phyloP scores from a whole-genome alignment of 2,329 filamentous ascomycete species.

The Colletotrichum limetticola region DNA sequence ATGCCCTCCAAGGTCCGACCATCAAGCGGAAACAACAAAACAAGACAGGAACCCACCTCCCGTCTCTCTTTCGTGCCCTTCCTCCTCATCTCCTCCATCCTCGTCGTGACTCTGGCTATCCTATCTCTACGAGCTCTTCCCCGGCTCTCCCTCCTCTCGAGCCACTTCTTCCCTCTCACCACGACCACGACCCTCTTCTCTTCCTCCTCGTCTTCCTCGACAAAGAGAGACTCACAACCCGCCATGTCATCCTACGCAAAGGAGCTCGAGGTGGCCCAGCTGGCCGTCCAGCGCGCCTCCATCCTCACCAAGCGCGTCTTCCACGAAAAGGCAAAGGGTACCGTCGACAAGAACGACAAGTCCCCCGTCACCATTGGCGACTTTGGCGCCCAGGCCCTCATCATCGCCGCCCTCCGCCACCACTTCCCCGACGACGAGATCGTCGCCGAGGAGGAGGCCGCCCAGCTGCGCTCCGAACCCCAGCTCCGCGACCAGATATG shows the following conservation, averaged over 20 bases:
- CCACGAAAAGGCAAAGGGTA: constrained; percentile 91
- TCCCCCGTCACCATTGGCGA: constrained; percentile 98
- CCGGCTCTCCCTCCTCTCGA: constrained; percentile 39
- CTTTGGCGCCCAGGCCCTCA: constrained; percentile 96
- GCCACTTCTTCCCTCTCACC: constrained; percentile 19
- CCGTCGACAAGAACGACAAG: constrained; percentile 92
- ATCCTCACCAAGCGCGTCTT: constrained; percentile 66
- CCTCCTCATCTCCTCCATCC: constrained; percentile 30
- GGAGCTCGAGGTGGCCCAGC: constrained; percentile 85
- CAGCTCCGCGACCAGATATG: constrained; percentile 78
- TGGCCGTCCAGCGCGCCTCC: constrained; percentile 84
- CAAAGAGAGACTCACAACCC: constrained; percentile 34
- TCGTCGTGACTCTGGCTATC: constrained; percentile 35
- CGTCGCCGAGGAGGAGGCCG: constrained; percentile 94
- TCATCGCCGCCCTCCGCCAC: constrained; percentile 88
- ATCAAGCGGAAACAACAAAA: constrained; percentile 13
- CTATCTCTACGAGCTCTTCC: constrained; percentile 36
- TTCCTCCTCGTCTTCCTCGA: constrained; percentile 32
- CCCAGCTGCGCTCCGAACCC: constrained; percentile 77
- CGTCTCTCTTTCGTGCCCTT: constrained; percentile 4
- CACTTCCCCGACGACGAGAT: constrained; percentile 93
- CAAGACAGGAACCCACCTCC: constrained; percentile 6
- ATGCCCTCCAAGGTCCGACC: constrained; percentile 26
- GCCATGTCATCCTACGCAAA: constrained; percentile 69
- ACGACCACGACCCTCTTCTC: constrained; percentile 34